Percentiles rank a stretch among this genome's conserved stretches.
phyloP scores from a whole-genome alignment of 2,329 filamentous ascomycete genomes.

The Stagonosporopsis vannaccii region DNA sequence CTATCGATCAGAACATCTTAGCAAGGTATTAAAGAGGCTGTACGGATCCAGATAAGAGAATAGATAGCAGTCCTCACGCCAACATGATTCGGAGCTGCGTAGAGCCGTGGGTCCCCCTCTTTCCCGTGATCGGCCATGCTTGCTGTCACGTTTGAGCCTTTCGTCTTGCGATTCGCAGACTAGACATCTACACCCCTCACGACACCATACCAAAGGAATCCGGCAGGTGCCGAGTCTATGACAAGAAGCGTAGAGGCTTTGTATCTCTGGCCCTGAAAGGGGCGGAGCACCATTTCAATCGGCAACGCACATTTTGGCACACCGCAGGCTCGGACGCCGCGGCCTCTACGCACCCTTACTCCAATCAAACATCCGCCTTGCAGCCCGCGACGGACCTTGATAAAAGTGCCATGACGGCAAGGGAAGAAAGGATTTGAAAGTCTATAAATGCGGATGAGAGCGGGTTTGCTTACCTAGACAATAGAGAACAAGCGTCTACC shows the following conservation, averaged over 20 bases:
- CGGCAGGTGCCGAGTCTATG: not conserved
- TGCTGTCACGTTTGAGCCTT: conserved; percentile 5
- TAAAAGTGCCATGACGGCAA: not conserved
- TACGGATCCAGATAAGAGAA: not conserved
- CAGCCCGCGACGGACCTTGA: not conserved
- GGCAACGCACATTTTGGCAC: not conserved
- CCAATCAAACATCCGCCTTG: not conserved
- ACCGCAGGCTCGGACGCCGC: not conserved
- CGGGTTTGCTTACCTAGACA: conserved; percentile 41
- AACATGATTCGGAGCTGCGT: not conserved
- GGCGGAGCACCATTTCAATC: not conserved
- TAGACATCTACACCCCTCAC: not conserved
- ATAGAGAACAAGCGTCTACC: conserved; percentile 18
- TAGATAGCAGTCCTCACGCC: not conserved
- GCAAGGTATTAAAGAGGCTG: conserved; percentile 15
- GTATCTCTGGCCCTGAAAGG: not conserved
- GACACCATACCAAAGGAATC: not conserved
- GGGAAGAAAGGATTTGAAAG: not conserved
- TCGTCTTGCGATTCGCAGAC: not conserved
- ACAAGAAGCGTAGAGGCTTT: not conserved
- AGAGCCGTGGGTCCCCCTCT: not conserved
- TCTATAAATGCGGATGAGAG: not conserved
- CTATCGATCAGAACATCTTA: conserved; percentile 33
- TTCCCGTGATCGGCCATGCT: conserved; percentile 4
- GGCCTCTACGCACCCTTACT: not conserved